These are phyloP conservation scores for Gaertneriomyces semiglobifer DNA, from an alignment of 192 early-diverging fungal genomes.

Conservation along the genomic window DNA sequence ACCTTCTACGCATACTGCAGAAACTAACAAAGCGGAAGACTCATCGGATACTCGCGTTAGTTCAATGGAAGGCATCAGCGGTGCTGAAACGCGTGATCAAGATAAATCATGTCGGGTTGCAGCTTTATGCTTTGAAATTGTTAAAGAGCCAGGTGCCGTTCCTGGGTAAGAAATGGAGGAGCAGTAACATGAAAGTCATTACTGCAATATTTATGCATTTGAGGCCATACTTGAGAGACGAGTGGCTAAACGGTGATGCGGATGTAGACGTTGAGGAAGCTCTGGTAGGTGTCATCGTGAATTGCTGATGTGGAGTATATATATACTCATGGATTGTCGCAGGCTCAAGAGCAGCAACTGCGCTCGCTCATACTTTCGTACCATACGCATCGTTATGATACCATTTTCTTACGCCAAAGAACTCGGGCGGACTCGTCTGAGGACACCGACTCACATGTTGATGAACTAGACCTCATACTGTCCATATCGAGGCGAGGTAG, in stretches of 20 bases:
- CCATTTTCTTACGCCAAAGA: conserved; percentile 16
- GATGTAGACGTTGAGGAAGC: conserved; percentile 73
- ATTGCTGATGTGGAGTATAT: conserved; percentile 8
- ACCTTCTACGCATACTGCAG: conserved; percentile 72
- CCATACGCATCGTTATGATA: conserved; percentile 49
- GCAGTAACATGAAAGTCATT: conserved; percentile 80
- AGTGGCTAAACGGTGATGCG: conserved; percentile 67
- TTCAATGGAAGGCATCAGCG: conserved; percentile 81
- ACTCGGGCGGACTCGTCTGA: background rate
- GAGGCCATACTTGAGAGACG: conserved; percentile 60
- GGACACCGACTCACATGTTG: conserved; percentile 15
- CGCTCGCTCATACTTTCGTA: conserved; percentile 60
- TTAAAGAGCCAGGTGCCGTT: conserved; percentile 77
- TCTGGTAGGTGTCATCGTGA: conserved; percentile 39
- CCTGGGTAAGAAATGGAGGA: conserved; percentile 76
- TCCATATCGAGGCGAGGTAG: conserved; percentile 22
- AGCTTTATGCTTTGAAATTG: conserved; percentile 73
- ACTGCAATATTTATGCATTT: conserved; percentile 69
- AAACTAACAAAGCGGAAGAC: conserved; percentile 76
- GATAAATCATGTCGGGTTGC: conserved; percentile 61
- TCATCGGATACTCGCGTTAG: conserved; percentile 69
- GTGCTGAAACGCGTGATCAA: conserved; percentile 76
- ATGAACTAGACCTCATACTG: conserved; percentile 33
- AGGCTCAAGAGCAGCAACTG: conserved; percentile 68
- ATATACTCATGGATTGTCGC: background rate